Evolutionary conservation across 169 alveolate genomes (phyloP), one percentile per base, ranked within the genome.

Genomic region (Neospora caninum): DNA sequence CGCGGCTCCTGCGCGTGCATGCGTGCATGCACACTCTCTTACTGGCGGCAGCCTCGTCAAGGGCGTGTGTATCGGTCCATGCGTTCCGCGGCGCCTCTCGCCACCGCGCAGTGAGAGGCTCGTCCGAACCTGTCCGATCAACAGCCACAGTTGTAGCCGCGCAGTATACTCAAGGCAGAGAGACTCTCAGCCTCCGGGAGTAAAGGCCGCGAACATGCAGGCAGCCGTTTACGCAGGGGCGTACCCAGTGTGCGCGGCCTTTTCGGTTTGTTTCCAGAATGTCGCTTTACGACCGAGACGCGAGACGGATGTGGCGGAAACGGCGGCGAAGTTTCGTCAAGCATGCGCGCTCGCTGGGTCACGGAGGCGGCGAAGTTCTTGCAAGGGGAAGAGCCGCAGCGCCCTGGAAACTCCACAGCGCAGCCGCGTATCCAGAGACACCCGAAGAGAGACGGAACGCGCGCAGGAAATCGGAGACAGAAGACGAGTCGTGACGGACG

Each of bases 271-370:
- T 70, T 16, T 70, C 4, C 86, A 78, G 86, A 38, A n/a, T 78
- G 86, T n/a, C 86, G 31, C 86, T 78, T 43, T 78, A 78, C 86
- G 86, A 78, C 22, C 49, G 86, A 43, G 86, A 22, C 4, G 86
- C 86, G 45, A n/a, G 39, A n/a, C 86, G 45, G n/a, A 10, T 78
- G 86, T 78, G 86, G 86, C 1, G 29, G 1, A 78, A n/a, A 38
- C 41, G 86, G 22, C 86, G 86, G 29, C 39, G 45, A 9, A n/a
- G 45, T 10, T 78, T 78, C n/a, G 39, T 78, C 49, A 78, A n/a
- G 20, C 86, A 78, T 43, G 86, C 49, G 41, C 39, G 45, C 27
- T n/a, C 45, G 86, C 49, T 38, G 86, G 42, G 86, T 25, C 49
- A 38, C 2, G 86, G 43, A 20, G 39, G 42, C 42, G 83, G 42